Evolutionary conservation across 116 monocot genomes (phyloP).

Genomic region (Iris pallida): DNA sequence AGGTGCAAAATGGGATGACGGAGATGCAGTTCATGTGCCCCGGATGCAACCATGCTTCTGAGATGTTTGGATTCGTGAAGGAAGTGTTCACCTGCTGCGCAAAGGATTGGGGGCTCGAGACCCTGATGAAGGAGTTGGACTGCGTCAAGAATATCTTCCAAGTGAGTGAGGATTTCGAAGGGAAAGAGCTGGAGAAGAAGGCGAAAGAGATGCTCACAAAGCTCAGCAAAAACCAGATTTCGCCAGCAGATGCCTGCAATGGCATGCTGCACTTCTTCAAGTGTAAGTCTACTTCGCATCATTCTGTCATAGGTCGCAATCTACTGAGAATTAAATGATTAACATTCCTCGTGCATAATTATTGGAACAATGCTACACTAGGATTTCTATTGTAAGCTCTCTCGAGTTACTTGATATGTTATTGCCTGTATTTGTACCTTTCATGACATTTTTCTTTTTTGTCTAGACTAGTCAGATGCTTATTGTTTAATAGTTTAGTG

Average conservation of each 20-base stretch:
- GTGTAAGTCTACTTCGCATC: constrained; percentile 48
- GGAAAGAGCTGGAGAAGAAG: constrained; percentile 63
- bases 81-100: constrained; percentile 86
- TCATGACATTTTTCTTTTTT: too few relatives aligned
- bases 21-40: constrained; percentile 94
- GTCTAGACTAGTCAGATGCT: too few relatives aligned
- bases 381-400: too few relatives aligned
- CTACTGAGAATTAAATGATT: too few relatives aligned
- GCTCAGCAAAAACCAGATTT: constrained; percentile 63
- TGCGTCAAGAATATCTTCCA: constrained; percentile 82
- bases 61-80: constrained; percentile 98
- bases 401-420: too few relatives aligned
- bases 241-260: constrained; percentile 51
- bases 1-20: constrained; percentile 54
- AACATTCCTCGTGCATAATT: too few relatives aligned
- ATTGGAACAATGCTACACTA: too few relatives aligned
- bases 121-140: constrained; percentile 82
- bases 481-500: too few relatives aligned
- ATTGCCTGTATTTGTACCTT: too few relatives aligned
- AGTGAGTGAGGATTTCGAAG: constrained; percentile 76
- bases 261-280: constrained; percentile 78
- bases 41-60: constrained; percentile 81
- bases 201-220: constrained; percentile 61
- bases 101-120: constrained; percentile 79
- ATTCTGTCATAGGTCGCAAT: too few relatives aligned